Base-by-base conservation (phyloP, 2,329 filamentous ascomycete genomes). In the Blastomyces gilchristii region DNA sequence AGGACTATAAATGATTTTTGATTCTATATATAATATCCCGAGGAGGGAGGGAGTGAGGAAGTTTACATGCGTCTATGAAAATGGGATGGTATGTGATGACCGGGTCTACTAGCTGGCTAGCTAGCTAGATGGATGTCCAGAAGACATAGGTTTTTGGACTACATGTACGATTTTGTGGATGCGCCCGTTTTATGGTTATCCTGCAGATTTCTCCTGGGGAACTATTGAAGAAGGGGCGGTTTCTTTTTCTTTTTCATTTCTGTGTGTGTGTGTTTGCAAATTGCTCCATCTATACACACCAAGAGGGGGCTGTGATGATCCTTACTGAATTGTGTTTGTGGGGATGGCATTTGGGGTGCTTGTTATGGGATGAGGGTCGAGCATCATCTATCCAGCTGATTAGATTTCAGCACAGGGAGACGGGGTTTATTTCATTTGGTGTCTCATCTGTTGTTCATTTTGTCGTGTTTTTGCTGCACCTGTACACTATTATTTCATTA, bases 1-100 rank as follows among this genome's bases (percentile, higher is more conserved):
- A 76, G 67, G 16, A 45, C 28, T 31, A 31, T 52, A 12, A 18
- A n/a, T n/a, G 43, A 47, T n/a, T 7, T n/a, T 9, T 5, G 3
- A 11, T n/a, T 57, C 1, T n/a, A 18, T 14, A 18, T 34, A 31
- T 58, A 18, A 34, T 28, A 25, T 3, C 49, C 25, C 14, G 28
- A 49, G 28, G 39, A 16, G 25, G n/a, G 45, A 22, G 22, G 31
- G 43, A 11, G 14, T 31, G 58, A 22, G 18, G 9, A 22, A 22
- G 49, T 28, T 12, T 52, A 2, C 14, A 3, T 52, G 49, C 7
- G 43, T 18, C 6, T 45, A 5, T 45, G 16, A 18, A 14, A 22
- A 22, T 22, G n/a, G n/a, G 14, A n/a, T 47, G 45, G 31, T 47
- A 6, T 53, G 25, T 18, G 31, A 50, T 18, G 25, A 50, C 3